These are phyloP conservation scores for Cystofilobasidium macerans DNA, from an alignment of 768 basidiomycete genomes.

Conservation along the genomic window DNA sequence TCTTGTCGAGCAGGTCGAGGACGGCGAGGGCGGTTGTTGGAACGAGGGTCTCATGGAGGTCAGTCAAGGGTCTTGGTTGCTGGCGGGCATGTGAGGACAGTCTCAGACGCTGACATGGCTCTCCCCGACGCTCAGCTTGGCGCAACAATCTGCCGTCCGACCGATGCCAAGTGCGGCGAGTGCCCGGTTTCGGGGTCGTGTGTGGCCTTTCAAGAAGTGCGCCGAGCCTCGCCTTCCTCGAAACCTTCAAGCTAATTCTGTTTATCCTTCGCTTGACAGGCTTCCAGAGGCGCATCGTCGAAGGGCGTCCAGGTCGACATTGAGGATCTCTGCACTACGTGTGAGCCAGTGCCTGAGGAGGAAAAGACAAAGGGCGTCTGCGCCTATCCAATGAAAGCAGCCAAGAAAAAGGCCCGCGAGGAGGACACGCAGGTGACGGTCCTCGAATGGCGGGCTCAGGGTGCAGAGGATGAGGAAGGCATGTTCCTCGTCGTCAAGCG, in stretches of 20 bases:
- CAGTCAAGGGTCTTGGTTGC: too few relatives aligned
- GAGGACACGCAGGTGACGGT: slow-evolving; percentile 12
- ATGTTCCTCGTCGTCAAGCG: slow-evolving; percentile 21
- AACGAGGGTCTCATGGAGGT: slow-evolving; percentile 26
- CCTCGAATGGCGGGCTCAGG: slow-evolving; percentile 11
- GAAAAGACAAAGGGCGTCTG: not conserved
- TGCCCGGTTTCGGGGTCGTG: slow-evolving; percentile 16
- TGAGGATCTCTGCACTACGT: slow-evolving; percentile 24
- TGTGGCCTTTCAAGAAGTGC: slow-evolving; percentile 11
- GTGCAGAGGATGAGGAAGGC: not conserved
- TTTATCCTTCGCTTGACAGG: not conserved
- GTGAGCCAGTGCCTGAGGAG: slow-evolving; percentile 12
- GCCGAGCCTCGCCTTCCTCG: not conserved
- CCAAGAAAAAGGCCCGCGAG: slow-evolving; percentile 21
- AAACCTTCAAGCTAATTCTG: too few relatives aligned
- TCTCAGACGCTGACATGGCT: too few relatives aligned
- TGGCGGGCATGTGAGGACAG: too few relatives aligned
- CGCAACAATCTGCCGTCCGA: slow-evolving; percentile 23
- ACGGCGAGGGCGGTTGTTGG: slow-evolving; percentile 13
- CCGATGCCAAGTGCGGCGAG: slow-evolving; percentile 21
- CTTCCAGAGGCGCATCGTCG: not conserved
- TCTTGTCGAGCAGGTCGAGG: slow-evolving; percentile 9
- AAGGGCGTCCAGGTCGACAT: slow-evolving; percentile 10
- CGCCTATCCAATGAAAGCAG: slow-evolving; percentile 21
- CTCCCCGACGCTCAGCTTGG: slow-evolving; percentile 5